Conservation (phyloP, 2,329 filamentous ascomycete genomes). For the Botryosphaeria agaves region DNA sequence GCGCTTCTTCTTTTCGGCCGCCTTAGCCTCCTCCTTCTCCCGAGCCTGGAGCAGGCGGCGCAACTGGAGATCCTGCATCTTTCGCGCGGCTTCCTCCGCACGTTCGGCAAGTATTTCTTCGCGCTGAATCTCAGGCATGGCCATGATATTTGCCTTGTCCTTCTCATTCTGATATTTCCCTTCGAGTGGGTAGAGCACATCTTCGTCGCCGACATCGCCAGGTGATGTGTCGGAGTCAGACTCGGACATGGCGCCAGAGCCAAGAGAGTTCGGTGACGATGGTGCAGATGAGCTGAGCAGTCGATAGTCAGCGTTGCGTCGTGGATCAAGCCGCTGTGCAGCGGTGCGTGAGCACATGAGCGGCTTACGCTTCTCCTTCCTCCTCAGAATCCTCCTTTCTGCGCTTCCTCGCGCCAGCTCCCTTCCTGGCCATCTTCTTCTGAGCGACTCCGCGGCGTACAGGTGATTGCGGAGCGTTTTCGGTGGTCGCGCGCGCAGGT, state of each 20-base stretch:
- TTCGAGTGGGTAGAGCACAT: conserved; percentile 65
- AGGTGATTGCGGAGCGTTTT: conserved; percentile 18
- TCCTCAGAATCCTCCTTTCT: conserved; percentile 45
- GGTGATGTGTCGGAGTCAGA: conserved; percentile 47
- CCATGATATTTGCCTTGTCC: conserved; percentile 49
- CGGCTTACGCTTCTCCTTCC: conserved; percentile 69
- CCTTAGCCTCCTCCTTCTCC: conserved; percentile 40
- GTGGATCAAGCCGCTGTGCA: conserved; percentile 6
- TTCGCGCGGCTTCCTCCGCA: conserved; percentile 62
- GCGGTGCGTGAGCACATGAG: not conserved
- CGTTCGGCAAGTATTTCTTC: conserved; percentile 84
- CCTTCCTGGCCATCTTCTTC: conserved; percentile 25
- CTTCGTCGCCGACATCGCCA: conserved; percentile 29
- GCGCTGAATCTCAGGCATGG: conserved; percentile 75
- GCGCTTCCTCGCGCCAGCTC: conserved; percentile 24
- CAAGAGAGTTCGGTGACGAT: conserved; percentile 54
- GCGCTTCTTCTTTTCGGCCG: conserved; percentile 41
- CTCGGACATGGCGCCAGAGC: conserved; percentile 80
- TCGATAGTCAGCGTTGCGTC: conserved; percentile 1
- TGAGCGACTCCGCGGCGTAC: conserved; percentile 24
- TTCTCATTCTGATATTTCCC: conserved; percentile 52
- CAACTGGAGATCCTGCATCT: conserved; percentile 66
- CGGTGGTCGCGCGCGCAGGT: conserved; percentile 23
- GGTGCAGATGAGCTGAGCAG: conserved; percentile 47
- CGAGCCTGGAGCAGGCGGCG: conserved; percentile 57